Percentiles rank a stretch among this genome's conserved stretches.
Conservation (phyloP, 306 rosid species). For the Inga leiocalycina region DNA sequence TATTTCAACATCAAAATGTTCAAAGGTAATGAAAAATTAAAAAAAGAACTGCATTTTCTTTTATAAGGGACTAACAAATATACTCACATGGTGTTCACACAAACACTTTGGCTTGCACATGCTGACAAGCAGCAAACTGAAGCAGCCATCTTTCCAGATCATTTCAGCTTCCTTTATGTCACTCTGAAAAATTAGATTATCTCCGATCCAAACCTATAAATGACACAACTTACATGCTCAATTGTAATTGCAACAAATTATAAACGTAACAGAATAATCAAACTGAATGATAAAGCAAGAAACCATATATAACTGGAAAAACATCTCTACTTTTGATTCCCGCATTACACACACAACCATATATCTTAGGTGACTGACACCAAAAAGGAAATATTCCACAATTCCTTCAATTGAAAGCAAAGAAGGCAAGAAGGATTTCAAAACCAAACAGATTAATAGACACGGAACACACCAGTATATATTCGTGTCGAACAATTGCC, state of each 20-base stretch:
- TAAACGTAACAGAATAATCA: not conserved
- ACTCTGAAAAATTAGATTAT: slow-evolving; percentile 36
- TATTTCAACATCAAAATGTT: slow-evolving; percentile 41
- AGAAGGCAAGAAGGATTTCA: not conserved
- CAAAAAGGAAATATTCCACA: slow-evolving; percentile 4
- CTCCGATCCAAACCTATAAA: slow-evolving; percentile 72
- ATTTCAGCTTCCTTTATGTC: slow-evolving; percentile 37
- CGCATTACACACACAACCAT: not conserved
- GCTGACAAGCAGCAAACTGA: slow-evolving; percentile 38
- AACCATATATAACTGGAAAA: not conserved
- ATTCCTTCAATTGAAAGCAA: slow-evolving; percentile 20
- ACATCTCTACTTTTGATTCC: not conserved
- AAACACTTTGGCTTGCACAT: slow-evolving; percentile 40
- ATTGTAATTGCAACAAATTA: not conserved
- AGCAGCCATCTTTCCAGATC: slow-evolving; percentile 41
- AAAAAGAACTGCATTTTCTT: slow-evolving; percentile 42
- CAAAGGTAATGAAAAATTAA: slow-evolving; percentile 25
- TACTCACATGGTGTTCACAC: slow-evolving; percentile 53
- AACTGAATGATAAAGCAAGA: not conserved
- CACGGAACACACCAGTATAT: slow-evolving; percentile 54
- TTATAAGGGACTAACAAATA: slow-evolving; percentile 47
- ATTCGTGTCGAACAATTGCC: slow-evolving; percentile 58
- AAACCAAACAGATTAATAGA: not conserved
- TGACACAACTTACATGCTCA: slow-evolving; percentile 28
- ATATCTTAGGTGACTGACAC: not conserved